Base-by-base conservation (phyloP, 352 stramenopile species). In the Globisporangium perplexum region DNA sequence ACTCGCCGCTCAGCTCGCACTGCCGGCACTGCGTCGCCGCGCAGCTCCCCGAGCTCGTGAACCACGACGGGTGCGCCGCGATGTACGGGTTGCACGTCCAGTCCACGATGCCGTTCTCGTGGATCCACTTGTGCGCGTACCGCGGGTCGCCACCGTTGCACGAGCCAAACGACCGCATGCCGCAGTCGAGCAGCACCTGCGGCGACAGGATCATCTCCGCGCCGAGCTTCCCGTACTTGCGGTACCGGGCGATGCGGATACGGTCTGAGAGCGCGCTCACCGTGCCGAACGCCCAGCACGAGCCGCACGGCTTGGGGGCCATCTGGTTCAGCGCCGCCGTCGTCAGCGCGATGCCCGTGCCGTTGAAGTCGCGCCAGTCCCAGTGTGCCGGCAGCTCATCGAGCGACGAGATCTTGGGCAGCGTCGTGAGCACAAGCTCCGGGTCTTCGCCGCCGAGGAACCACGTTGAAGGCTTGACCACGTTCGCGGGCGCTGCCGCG, bases 111-210 rank as follows among this genome's bases (percentile, higher is more conserved):
- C 81, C 81, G 41, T 91, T 86, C 59, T 88, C 76, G 39, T 87
- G 73, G 55, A 91, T 91, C 81, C 81, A 91, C 59, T 91, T 84
- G 66, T 91, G 80, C 20, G 80, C 80, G 41, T 84, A 84, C n/a
- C 80, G 72, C 15, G 80, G 80, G 28, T 91, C 81, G n/a, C 81
- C 81, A n/a, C 81, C 81, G 20, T 70, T 75, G 57, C 81, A 89
- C 47, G 81, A 91, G 15, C 81, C 77, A 44, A 91, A 91, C 2
- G 76, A 88, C 7, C 78, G 77, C 81, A 91, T 91, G 30, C 81
- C 81, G 45, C 81, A 91, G 58, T 91, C 78, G 5, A 91, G 54
- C 44, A 91, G 59, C 26, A 77, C 70, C 57, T 91, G 78, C 14
- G 77, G 77, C 15, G 81, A 88, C 23, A 91, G 63, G 35, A 88